A percentile compares a stretch with the other conserved stretches of the same genome.
phyloP scores from a whole-genome alignment of 1,284 basidiomycete genomes.

The Tilletia setariae region DNA sequence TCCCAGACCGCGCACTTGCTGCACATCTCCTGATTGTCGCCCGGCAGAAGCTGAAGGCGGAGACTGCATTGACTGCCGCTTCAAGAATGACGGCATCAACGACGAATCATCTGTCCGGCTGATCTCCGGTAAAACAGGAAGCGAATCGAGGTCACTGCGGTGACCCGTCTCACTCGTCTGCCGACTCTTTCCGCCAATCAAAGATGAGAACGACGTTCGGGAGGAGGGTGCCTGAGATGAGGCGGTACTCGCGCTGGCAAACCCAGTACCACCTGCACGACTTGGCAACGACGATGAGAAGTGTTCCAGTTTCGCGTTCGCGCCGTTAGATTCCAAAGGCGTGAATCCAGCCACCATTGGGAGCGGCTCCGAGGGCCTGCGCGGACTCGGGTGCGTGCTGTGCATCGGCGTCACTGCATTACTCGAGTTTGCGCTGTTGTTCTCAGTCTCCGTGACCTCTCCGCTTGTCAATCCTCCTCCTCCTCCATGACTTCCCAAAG shows the following conservation, averaged over 20 bases:
- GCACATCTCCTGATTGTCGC: too few species aligned
- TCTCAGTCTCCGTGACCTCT: slow-evolving; percentile 14
- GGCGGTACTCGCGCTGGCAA: too few species aligned
- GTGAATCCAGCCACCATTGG: not conserved
- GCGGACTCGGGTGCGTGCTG: slow-evolving; percentile 2
- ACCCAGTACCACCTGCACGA: too few species aligned
- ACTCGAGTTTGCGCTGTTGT: not conserved
- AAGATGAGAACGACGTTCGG: too few species aligned
- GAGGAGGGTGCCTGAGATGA: too few species aligned
- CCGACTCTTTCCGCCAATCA: too few species aligned
- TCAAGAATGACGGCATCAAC: not conserved
- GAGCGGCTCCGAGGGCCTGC: not conserved
- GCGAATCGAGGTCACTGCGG: not conserved
- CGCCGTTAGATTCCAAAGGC: not conserved
- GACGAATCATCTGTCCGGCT: not conserved
- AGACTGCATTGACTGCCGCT: not conserved
- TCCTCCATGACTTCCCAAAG: not conserved
- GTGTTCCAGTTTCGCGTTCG: not conserved
- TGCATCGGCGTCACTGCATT: not conserved
- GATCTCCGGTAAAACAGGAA: slow-evolving; percentile 11
- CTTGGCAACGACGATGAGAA: too few species aligned
- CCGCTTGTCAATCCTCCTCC: slow-evolving; percentile 5
- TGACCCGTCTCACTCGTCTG: not conserved
- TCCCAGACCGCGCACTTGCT: too few species aligned
- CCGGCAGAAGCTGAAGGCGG: not conserved